These are phyloP conservation scores for Fusarium annulatum DNA, from an alignment of 2,329 filamentous ascomycete species.

Conservation along the genomic window DNA sequence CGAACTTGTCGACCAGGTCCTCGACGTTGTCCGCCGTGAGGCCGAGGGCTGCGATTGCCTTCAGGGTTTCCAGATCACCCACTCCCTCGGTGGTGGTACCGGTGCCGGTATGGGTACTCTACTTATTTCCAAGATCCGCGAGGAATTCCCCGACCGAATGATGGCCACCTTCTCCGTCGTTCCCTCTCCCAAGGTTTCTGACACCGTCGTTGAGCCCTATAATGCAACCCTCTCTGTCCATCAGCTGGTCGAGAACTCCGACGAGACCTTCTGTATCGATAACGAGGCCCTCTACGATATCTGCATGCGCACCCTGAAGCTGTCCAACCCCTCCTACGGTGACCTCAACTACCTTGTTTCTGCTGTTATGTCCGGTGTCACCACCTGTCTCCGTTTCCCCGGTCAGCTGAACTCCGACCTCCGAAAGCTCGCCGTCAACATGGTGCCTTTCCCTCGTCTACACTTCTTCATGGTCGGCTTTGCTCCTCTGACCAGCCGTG, in stretches of 20 bases:
- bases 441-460: slow-evolving; percentile 99
- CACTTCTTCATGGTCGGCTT: slow-evolving; percentile 99
- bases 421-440: slow-evolving; percentile 99
- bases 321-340: slow-evolving; percentile 97
- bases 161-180: slow-evolving; percentile 99
- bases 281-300: slow-evolving; percentile 99
- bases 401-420: slow-evolving; percentile 99
- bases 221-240: slow-evolving; percentile 99
- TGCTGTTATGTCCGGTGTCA: slow-evolving; percentile 99
- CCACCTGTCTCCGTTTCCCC: slow-evolving; percentile 98
- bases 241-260: slow-evolving; percentile 99
- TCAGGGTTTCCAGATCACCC: slow-evolving; percentile 99
- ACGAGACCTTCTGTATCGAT: slow-evolving; percentile 99
- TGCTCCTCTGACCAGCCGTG: slow-evolving; percentile 90
- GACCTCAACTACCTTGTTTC: slow-evolving; percentile 99
- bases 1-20: slow-evolving; percentile 96
- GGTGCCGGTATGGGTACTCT: slow-evolving; percentile 99
- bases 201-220: slow-evolving; percentile 99
- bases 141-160: slow-evolving; percentile 99
- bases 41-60: slow-evolving; percentile 99
- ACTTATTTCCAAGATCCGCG: slow-evolving; percentile 99
- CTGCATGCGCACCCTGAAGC: slow-evolving; percentile 99
- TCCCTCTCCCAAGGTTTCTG: slow-evolving; percentile 98
- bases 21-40: slow-evolving; percentile 98
- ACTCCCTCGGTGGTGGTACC: slow-evolving; percentile 99